Base-by-base conservation (phyloP, 768 basidiomycete species). In the Leccinum subgranulosum region DNA sequence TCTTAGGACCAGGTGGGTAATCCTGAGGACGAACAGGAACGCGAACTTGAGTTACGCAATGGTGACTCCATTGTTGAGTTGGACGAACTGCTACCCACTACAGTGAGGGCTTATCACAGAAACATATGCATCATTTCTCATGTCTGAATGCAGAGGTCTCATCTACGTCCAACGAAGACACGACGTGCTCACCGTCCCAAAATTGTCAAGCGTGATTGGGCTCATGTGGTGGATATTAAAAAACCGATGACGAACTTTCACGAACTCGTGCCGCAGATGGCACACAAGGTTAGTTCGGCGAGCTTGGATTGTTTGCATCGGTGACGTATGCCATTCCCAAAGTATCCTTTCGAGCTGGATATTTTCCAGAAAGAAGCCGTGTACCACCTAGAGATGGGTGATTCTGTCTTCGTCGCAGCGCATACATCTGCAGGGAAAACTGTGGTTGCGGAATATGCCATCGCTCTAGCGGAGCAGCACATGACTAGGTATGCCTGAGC, bases 391-490 rank as follows among this genome's bases (percentile, higher is more conserved):
- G 97, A 99, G 72, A 85, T 91, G 79, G 97, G 95, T 9, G 92
- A 99, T 63, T 96, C 94, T 12, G 96, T 99, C 17, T 99, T 99
- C 70, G 95, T 99, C n/a, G 97, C 97, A 14, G 97, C 97, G 6
- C 97, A 99, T 74, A 99, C 97, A 4, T 95, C 92, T n/a, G 97
- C 97, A 15, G 97, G 97, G 33, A 99, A 99, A 75, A 99, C 97
- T 2, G 97, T 98, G 17, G 97, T 99, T 8, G 97, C 97, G 0
- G 97, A 99, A 69, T 99, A 98, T 72, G 97, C 97, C 2, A 98
- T 99, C 64, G 92, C 95, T 5, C 80, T 99, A 9, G 96, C 97
- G 5, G 90, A 88, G 63, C 95, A 94, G 68, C 97, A 99, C 75
- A 97, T 99, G 94, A 99, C 97, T n/a, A 83, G 94, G 95, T 94